Evolutionary conservation across 805 yeast genomes (phyloP).

Genomic region (Yarrowia sp.): DNA sequence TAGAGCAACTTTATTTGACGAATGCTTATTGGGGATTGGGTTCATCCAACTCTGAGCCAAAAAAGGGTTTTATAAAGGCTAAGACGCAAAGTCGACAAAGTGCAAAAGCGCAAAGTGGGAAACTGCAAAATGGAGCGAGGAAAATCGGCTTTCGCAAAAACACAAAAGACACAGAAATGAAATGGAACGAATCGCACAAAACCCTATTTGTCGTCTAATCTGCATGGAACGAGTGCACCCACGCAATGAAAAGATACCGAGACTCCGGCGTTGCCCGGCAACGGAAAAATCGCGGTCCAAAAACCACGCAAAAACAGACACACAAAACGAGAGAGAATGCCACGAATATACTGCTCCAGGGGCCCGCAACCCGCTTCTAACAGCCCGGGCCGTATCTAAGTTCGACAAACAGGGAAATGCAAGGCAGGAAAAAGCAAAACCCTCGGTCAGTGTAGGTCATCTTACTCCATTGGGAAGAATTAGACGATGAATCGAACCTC

Average conservation of each 20-base stretch:
- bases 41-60: not conserved
- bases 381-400: constrained; percentile 4
- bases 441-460: constrained; percentile 5
- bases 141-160: constrained; percentile 10
- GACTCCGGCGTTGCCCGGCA: no score
- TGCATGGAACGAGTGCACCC: constrained; percentile 17
- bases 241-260: not conserved
- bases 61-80: constrained; percentile 9
- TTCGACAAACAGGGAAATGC: constrained; percentile 14
- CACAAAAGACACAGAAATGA: constrained; percentile 16
- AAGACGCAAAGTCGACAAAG: not conserved
- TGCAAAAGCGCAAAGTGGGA: not conserved
- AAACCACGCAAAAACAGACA: not conserved
- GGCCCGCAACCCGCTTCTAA: not conserved
- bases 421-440: constrained; percentile 26
- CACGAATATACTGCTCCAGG: no score
- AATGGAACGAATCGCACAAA: constrained; percentile 15
- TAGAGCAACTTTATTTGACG: constrained; percentile 7
- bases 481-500: constrained; percentile 18
- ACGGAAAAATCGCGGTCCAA: no score
- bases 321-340: no score
- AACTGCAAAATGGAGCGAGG: not conserved
- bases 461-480: constrained; percentile 37
- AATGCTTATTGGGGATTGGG: not conserved
- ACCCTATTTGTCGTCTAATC: constrained; percentile 16